phyloP scores from a whole-genome alignment of 2,329 filamentous ascomycete genomes.

The Diaporthe humulicola region DNA sequence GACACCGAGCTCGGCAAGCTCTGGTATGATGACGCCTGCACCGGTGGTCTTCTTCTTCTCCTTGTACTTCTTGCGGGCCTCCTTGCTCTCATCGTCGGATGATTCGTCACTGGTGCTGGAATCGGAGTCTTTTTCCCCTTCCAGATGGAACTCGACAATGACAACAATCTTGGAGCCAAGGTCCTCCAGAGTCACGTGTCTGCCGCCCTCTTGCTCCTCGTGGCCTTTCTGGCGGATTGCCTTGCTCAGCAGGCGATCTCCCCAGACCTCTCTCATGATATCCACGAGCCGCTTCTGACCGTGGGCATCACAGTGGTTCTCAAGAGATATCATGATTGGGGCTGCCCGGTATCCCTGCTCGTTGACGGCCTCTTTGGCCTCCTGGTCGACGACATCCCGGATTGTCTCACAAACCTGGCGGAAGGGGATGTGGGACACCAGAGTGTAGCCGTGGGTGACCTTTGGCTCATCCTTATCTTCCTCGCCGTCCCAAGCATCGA shows the following conservation, averaged over 20 bases:
- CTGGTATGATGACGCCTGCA: conserved; percentile 68
- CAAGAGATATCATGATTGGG: conserved; percentile 74
- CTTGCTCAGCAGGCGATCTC: conserved; percentile 69
- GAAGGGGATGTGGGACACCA: conserved; percentile 76
- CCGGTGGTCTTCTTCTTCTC: conserved; percentile 62
- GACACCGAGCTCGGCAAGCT: conserved; percentile 74
- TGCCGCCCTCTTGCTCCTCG: conserved; percentile 64
- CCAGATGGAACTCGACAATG: conserved; percentile 77
- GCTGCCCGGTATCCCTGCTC: conserved; percentile 58
- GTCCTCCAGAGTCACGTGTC: conserved; percentile 70
- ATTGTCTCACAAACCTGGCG: conserved; percentile 76
- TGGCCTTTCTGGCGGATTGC: conserved; percentile 69
- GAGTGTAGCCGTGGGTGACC: conserved; percentile 78
- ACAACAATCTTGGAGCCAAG: conserved; percentile 74
- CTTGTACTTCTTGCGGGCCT: conserved; percentile 68
- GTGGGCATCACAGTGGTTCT: conserved; percentile 73
- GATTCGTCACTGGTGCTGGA: conserved; percentile 50
- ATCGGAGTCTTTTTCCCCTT: conserved; percentile 59
- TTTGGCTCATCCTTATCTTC: conserved; percentile 74
- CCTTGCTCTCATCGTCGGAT: conserved; percentile 54
- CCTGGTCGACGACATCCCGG: conserved; percentile 71
- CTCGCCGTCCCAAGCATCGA: conserved; percentile 78
- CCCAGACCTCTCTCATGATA: conserved; percentile 76
- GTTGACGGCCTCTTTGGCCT: conserved; percentile 60
- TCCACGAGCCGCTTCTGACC: conserved; percentile 73